A percentile compares a stretch with the other conserved stretches of the same genome.
phyloP scores from a whole-genome alignment of 768 basidiomycete species.

The Cantharellus cinnabarinus region DNA sequence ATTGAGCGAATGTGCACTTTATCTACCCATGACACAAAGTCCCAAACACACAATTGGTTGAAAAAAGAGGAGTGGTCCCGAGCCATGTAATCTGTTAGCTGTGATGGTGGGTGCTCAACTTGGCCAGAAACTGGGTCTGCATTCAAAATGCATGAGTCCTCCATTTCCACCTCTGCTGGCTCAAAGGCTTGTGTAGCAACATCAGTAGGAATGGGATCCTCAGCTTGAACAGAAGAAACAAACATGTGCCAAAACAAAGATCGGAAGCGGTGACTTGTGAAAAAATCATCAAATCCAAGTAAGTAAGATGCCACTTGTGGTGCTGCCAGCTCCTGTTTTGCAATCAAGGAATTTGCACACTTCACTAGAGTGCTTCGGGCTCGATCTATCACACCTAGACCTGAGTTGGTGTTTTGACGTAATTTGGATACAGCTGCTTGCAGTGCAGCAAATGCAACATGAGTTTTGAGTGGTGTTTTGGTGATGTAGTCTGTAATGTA shows the following conservation, averaged over 20 bases:
- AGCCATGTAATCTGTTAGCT: conserved; percentile 12
- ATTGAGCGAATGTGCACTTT: not conserved
- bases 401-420: conserved; percentile 9
- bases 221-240: conserved; percentile 3
- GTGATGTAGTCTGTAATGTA: conserved; percentile 33
- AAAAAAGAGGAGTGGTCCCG: not conserved
- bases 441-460: conserved; percentile 22
- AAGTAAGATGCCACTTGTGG: conserved; percentile 21
- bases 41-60: not conserved
- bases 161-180: no score
- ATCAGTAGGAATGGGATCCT: not conserved
- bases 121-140: no score
- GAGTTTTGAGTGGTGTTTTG: conserved; percentile 23
- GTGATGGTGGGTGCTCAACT: not conserved
- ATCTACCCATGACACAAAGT: not conserved
- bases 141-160: no score
- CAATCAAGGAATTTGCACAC: conserved; percentile 20
- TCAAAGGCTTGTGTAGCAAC: no score
- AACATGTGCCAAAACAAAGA: conserved; percentile 20
- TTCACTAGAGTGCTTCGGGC: conserved; percentile 21
- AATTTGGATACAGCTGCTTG: conserved; percentile 18
- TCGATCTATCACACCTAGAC: conserved; percentile 8
- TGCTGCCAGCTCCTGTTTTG: conserved; percentile 22
- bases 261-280: conserved; percentile 19
- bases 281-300: conserved; percentile 19